Percentiles rank a stretch among this genome's conserved stretches.
Evolutionary conservation across 768 basidiomycete species (phyloP).

Genomic region (Naganishia kalamii): DNA sequence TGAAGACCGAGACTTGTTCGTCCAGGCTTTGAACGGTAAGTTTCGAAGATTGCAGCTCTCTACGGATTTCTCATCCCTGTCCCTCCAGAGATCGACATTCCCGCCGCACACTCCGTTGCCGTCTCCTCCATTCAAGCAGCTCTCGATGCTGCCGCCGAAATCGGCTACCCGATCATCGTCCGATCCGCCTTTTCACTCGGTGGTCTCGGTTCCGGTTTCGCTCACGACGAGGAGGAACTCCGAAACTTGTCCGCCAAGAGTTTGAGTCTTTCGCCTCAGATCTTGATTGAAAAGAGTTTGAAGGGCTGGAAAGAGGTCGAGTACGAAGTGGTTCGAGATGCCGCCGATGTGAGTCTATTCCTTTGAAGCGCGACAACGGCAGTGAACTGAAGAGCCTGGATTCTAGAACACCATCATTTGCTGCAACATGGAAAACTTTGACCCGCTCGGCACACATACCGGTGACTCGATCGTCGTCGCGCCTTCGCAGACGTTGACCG

Average conservation of each 20-base stretch:
- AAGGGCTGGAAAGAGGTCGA: constrained; percentile 99
- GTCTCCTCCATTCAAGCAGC: constrained; percentile 94
- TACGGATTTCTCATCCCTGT: neutral
- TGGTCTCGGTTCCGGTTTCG: constrained; percentile 96
- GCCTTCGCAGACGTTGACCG: constrained; percentile 93
- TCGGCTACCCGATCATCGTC: constrained; percentile 95
- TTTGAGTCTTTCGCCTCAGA: constrained; percentile 84
- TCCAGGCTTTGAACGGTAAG: constrained; percentile 88
- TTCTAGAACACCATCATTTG: constrained; percentile 93
- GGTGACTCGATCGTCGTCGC: constrained; percentile 99
- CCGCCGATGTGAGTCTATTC: constrained; percentile 69
- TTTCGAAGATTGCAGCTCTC: constrained; percentile 7
- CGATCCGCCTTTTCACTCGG: constrained; percentile 92
- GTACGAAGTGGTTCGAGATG: constrained; percentile 98
- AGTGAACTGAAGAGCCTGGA: neutral
- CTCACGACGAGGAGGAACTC: constrained; percentile 86
- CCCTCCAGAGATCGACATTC: constrained; percentile 84
- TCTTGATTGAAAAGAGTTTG: constrained; percentile 94
- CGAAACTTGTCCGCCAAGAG: constrained; percentile 88
- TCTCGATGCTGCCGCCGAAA: constrained; percentile 77
- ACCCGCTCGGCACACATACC: constrained; percentile 96
- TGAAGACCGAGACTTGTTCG: constrained; percentile 94
- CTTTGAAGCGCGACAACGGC: neutral
- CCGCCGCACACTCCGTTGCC: constrained; percentile 89
- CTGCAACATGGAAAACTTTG: constrained; percentile 82